Evolutionary conservation across 345 rosid species (phyloP), one percentile per base, ranked within the genome.

Genomic region (Dipteronia sinensis): DNA sequence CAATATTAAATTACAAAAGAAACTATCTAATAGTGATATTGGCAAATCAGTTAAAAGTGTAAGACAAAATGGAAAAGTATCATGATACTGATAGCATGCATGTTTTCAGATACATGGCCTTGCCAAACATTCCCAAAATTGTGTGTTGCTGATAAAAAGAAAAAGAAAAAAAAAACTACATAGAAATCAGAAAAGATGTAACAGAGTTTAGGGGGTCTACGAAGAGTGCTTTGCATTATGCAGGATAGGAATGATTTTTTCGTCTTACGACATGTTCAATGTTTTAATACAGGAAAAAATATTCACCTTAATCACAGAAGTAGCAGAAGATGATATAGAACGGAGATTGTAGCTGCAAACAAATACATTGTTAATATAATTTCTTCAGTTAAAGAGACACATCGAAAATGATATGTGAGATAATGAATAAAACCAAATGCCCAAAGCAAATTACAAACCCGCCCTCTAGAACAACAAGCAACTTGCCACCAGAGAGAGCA

Each of bases 391-490:
- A 74, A 44, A 63, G 61, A 25, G 25, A 17, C 16, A 47, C n/a
- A 42, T 47, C 4, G 56, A 69, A 76, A 67, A 59, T 13, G 8
- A 38, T 68, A 47, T 17, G 7, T 12, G 76, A 55, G 44, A 63
- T 44, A 47, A 70, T 61, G 44, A 71, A 77, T 47, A 66, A 55
- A 65, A 74, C 49, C 13, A 67, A 72, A 65, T 59, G 47, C 62
- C 59, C 34, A 75, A 62, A 62, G 61, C 17, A 71, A 73, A 79
- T 34, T 66, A 81, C 89, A 9, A 75, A 94, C 98, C 99, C 97
- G 88, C 97, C 99, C 92, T 96, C 98, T 23, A 96, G 98, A 83
- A 96, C 88, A 68, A 94, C 95, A 64, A 94, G 97, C 89, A 96
- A 82, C 91, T 94, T 96, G 69, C 97, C 97, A 47, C 85, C 85